phyloP scores from a whole-genome alignment of 345 rosid genomes.

The Draba incana region DNA sequence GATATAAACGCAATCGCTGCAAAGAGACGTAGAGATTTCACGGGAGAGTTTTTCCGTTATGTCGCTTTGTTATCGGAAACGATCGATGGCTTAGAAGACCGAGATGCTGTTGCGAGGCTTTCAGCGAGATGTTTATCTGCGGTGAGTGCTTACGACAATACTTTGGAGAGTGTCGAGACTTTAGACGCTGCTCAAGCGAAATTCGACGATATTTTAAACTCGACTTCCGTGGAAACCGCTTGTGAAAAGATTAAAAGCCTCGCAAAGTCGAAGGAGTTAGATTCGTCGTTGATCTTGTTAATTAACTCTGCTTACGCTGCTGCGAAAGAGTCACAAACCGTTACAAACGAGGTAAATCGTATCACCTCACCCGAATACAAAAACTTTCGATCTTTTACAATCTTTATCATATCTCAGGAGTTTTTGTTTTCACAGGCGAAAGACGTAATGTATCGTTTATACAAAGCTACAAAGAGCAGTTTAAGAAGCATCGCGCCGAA shows the following conservation, averaged over 20 bases:
- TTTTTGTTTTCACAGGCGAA: constrained; percentile 55
- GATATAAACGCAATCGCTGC: constrained; percentile 80
- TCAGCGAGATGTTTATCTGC: constrained; percentile 88
- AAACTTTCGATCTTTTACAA: not conserved
- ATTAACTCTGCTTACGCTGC: constrained; percentile 88
- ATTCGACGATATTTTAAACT: constrained; percentile 82
- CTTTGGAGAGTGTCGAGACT: constrained; percentile 70
- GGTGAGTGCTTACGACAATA: constrained; percentile 76
- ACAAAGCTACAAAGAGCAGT: constrained; percentile 82
- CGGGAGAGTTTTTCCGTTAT: constrained; percentile 74
- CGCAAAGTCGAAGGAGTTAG: constrained; percentile 85
- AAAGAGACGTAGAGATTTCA: constrained; percentile 73
- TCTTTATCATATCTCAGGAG: not conserved
- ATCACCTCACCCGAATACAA: not conserved
- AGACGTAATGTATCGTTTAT: constrained; percentile 77
- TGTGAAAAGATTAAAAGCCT: constrained; percentile 88
- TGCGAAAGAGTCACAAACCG: constrained; percentile 78
- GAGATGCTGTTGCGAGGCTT: constrained; percentile 82
- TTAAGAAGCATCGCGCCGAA: constrained; percentile 88
- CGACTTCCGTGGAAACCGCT: constrained; percentile 72
- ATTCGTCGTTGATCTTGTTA: constrained; percentile 81
- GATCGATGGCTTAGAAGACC: constrained; percentile 69
- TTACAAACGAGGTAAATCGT: constrained; percentile 71
- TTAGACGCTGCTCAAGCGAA: constrained; percentile 84
- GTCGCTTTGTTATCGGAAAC: constrained; percentile 69